Conservation (phyloP, 306 rosid genomes). For the Senna tora region DNA sequence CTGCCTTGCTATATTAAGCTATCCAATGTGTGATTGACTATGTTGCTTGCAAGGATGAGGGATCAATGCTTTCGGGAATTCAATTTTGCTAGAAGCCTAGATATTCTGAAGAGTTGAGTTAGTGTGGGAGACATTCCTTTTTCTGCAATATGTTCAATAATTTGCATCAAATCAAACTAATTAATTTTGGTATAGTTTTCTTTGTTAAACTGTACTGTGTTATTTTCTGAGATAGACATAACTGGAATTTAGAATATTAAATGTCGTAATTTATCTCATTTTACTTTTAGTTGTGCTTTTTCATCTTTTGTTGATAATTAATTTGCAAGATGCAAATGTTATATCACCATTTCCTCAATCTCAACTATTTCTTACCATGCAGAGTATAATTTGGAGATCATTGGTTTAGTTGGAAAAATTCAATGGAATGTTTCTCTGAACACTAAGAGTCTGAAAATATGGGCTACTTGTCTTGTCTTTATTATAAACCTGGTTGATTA, state of each 20-base stretch:
- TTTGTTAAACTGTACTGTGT: not conserved
- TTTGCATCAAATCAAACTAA: not conserved
- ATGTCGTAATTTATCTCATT: not conserved
- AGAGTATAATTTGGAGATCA: not conserved
- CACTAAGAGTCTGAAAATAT: not conserved
- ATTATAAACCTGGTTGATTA: not conserved
- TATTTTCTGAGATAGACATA: not conserved
- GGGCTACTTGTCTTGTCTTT: not conserved
- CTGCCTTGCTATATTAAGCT: not conserved
- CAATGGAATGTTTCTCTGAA: not conserved
- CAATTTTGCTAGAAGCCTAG: not conserved
- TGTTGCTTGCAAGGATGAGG: not conserved
- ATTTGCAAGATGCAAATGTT: conserved; percentile 7
- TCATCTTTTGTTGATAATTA: conserved; percentile 6
- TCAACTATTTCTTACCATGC: conserved; percentile 5
- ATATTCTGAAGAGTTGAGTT: conserved; percentile 19
- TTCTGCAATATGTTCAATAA: not conserved
- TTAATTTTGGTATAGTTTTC: not conserved
- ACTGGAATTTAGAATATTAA: not conserved
- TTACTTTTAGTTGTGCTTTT: not conserved
- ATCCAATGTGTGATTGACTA: conserved; percentile 4
- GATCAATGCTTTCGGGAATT: conserved; percentile 5
- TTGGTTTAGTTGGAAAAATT: conserved; percentile 14
- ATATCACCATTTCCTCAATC: not conserved
- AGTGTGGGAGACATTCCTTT: not conserved